phyloP scores from a whole-genome alignment of 257 asterid genomes.

The Lavandula angustifolia region DNA sequence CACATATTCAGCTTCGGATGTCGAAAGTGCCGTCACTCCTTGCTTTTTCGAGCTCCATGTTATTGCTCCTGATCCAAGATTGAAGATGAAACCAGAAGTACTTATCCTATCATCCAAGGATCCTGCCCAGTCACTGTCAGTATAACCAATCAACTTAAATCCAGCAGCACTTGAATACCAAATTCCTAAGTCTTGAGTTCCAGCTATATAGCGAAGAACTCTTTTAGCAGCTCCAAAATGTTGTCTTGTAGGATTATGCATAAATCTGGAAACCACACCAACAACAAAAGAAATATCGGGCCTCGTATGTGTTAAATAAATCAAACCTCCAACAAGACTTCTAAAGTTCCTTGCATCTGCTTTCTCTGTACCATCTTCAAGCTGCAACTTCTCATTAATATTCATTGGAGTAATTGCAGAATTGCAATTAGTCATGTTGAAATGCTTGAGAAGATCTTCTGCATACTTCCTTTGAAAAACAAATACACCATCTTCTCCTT shows the following conservation, averaged over 20 bases:
- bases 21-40: neutral
- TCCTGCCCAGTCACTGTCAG: neutral
- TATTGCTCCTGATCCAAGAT: slow-evolving; percentile 3
- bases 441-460: neutral
- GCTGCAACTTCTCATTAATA: neutral
- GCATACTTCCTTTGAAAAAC: neutral
- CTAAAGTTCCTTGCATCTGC: neutral
- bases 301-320: neutral
- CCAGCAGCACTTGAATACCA: neutral
- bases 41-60: neutral
- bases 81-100: neutral
- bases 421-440: neutral
- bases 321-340: too few relatives aligned
- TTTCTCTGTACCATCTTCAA: neutral
- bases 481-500: neutral
- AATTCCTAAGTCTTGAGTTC: too few relatives aligned
- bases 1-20: neutral
- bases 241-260: too few relatives aligned
- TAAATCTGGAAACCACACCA: neutral
- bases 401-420: neutral
- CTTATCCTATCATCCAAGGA: neutral
- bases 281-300: slow-evolving; percentile 10
- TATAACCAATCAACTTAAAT: neutral
- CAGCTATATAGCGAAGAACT: slow-evolving; percentile 10
- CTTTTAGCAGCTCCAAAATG: neutral